These are phyloP conservation scores for Rhizophagus prolifer DNA, from an alignment of 192 early-diverging fungal genomes.

Conservation along the genomic window DNA sequence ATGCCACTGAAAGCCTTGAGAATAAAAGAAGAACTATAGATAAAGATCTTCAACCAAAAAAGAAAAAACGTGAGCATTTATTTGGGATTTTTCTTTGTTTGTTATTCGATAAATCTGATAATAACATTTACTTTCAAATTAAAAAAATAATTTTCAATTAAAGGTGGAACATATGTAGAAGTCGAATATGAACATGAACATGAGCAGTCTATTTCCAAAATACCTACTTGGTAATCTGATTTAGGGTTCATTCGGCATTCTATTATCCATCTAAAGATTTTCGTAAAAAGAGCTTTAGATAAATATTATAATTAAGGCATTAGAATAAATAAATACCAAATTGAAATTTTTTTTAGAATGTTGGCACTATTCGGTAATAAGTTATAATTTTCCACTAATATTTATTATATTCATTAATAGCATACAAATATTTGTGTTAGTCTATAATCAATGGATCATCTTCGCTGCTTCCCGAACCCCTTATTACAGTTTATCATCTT, in stretches of 20 bases:
- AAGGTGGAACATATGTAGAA: slow-evolving; percentile 53
- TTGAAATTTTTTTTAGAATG: no score
- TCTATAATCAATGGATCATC: slow-evolving; percentile 12
- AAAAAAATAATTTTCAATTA: neutral
- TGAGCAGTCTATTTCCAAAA: neutral
- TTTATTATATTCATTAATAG: no score
- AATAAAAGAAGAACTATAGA: neutral
- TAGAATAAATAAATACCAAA: no score
- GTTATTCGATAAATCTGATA: neutral
- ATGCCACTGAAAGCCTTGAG: slow-evolving; percentile 35
- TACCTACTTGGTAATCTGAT: neutral
- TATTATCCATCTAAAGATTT: neutral
- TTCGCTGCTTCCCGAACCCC: neutral
- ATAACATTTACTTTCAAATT: neutral
- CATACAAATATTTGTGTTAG: neutral
- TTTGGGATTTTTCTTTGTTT: neutral
- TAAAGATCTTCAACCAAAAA: slow-evolving; percentile 15
- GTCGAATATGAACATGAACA: slow-evolving; percentile 53
- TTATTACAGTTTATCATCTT: neutral
- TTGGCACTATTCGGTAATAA: no score
- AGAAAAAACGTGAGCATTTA: slow-evolving; percentile 11
- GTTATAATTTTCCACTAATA: neutral
- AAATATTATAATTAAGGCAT: neutral
- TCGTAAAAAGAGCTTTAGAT: neutral
- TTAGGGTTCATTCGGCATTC: no score